Evolutionary conservation across 1,139 yeast genomes (phyloP).

Genomic region (Arxiozyma telluris): DNA sequence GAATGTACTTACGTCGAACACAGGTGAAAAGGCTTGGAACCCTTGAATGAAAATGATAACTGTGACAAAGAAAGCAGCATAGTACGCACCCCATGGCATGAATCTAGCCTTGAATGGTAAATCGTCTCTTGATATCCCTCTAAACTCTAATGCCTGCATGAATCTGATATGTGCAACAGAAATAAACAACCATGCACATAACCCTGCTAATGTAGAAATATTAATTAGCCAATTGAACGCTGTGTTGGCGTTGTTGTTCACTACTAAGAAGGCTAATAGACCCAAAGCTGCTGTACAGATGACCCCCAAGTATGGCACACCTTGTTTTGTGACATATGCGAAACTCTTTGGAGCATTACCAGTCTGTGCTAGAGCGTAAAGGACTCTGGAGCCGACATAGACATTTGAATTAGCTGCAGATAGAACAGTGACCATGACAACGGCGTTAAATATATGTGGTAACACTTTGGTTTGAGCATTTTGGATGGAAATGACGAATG

Average conservation of each 20-base stretch:
- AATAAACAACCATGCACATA: constrained; percentile 66
- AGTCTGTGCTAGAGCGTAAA: constrained; percentile 59
- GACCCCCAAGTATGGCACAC: constrained; percentile 62
- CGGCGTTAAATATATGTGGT: constrained; percentile 70
- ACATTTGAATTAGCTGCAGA: constrained; percentile 78
- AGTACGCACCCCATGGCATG: constrained; percentile 57
- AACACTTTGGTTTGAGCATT: constrained; percentile 63
- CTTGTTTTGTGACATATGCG: constrained; percentile 44
- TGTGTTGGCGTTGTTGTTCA: constrained; percentile 47
- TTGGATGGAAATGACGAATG: constrained; percentile 57
- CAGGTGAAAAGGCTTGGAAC: constrained; percentile 44
- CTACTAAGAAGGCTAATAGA: constrained; percentile 58
- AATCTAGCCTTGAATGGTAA: constrained; percentile 58
- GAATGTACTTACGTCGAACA: constrained; percentile 40
- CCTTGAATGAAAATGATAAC: constrained; percentile 59
- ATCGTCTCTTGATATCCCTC: constrained; percentile 55
- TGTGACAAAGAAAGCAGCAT: constrained; percentile 42
- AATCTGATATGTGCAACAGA: constrained; percentile 56
- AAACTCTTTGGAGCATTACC: constrained; percentile 60
- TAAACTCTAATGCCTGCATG: constrained; percentile 46
- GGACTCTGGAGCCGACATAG: constrained; percentile 67
- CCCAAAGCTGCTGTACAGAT: constrained; percentile 52
- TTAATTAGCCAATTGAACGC: constrained; percentile 85
- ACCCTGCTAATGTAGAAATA: constrained; percentile 69
- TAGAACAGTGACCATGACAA: constrained; percentile 56